These are phyloP conservation scores for Amylostereum chailletii DNA, from an alignment of 1,284 basidiomycete genomes.

Conservation along the genomic window DNA sequence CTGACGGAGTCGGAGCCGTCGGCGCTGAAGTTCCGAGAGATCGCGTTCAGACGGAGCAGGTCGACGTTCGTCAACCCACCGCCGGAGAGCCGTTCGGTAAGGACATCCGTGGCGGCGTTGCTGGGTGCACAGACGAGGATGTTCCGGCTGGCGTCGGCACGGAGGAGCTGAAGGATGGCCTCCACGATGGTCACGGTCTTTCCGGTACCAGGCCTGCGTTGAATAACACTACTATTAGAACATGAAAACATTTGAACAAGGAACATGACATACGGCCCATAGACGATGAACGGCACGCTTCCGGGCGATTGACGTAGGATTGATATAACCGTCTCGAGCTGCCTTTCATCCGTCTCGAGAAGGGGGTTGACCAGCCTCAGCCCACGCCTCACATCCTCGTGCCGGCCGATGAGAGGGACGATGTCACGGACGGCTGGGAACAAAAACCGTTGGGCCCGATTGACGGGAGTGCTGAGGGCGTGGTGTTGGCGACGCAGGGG, in stretches of 20 bases:
- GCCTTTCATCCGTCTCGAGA: slow-evolving; percentile 32
- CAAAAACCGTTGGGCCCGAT: slow-evolving; percentile 34
- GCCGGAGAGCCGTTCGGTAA: slow-evolving; percentile 29
- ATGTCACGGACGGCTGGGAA: slow-evolving; percentile 29
- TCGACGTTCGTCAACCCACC: slow-evolving; percentile 20
- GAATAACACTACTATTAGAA: neutral
- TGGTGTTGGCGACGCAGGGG: neutral
- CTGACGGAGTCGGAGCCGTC: slow-evolving; percentile 22
- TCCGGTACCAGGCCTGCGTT: slow-evolving; percentile 47
- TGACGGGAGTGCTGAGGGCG: neutral
- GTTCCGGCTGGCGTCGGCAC: slow-evolving; percentile 7
- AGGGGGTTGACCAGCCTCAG: slow-evolving; percentile 25
- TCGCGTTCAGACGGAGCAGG: slow-evolving; percentile 40
- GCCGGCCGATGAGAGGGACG: slow-evolving; percentile 30
- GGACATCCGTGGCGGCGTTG: slow-evolving; percentile 17
- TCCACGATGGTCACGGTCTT: slow-evolving; percentile 47
- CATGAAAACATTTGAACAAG: neutral
- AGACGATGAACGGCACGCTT: slow-evolving; percentile 43
- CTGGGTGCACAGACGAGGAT: slow-evolving; percentile 37
- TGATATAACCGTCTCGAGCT: slow-evolving; percentile 36
- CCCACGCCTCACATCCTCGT: slow-evolving; percentile 18
- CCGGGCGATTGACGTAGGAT: slow-evolving; percentile 38
- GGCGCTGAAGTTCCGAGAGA: slow-evolving; percentile 24
- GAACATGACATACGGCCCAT: slow-evolving; percentile 36
- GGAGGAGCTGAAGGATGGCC: slow-evolving; percentile 10